These are phyloP conservation scores for Endoconidiophora polonica DNA, from an alignment of 2,329 filamentous ascomycete genomes.

Conservation along the genomic window DNA sequence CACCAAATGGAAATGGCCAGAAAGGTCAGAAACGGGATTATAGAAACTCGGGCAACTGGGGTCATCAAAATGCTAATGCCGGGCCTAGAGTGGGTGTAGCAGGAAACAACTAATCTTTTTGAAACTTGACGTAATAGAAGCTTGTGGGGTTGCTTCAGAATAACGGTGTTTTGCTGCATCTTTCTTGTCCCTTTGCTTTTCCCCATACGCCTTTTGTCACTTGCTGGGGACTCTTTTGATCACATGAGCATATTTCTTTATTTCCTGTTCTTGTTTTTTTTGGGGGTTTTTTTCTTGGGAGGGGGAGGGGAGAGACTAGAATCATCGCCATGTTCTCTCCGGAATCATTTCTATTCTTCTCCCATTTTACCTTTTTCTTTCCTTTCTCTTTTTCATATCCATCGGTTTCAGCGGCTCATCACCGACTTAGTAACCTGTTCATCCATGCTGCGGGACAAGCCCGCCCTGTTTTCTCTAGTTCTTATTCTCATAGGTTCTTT, in stretches of 20 bases:
- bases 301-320: neutral
- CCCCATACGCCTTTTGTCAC: constrained; percentile 1
- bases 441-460: constrained; percentile 8
- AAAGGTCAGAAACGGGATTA: constrained; percentile 19
- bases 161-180: constrained; percentile 12
- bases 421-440: constrained; percentile 15
- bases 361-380: constrained; percentile 10
- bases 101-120: constrained; percentile 21
- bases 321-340: neutral
- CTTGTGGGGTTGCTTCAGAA: neutral
- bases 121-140: neutral
- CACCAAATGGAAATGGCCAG: constrained; percentile 26
- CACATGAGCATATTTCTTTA: neutral
- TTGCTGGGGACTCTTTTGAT: neutral
- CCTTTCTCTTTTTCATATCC: neutral
- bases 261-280: neutral
- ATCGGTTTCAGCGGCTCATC: no score
- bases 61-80: constrained; percentile 20
- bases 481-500: constrained; percentile 13
- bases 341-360: neutral
- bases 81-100: constrained; percentile 33
- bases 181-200: constrained; percentile 13
- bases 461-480: constrained; percentile 15
- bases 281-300: neutral
- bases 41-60: constrained; percentile 37